phyloP scores from a whole-genome alignment of 2,329 filamentous ascomycete species.

The Trichoderma sp. region DNA sequence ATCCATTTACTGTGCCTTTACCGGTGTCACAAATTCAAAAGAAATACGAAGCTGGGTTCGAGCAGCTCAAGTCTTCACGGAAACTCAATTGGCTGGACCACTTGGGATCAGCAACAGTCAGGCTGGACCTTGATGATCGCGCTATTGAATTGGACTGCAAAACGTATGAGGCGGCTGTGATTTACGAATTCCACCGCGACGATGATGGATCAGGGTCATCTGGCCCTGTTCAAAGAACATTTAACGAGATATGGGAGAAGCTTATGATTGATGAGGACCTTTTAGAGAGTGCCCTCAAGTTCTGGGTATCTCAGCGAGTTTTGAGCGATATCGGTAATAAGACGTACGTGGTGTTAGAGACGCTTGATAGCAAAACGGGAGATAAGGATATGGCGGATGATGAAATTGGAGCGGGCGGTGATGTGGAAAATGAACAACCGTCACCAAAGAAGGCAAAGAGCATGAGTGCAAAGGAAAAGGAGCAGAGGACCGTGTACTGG shows the following conservation, averaged over 20 bases:
- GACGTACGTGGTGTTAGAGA: conserved; percentile 67
- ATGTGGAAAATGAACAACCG: conserved; percentile 31
- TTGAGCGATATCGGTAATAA: conserved; percentile 55
- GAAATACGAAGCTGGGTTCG: conserved; percentile 72
- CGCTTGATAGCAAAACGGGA: conserved; percentile 42
- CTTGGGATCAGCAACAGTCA: conserved; percentile 75
- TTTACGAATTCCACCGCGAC: conserved; percentile 70
- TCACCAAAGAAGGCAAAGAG: conserved; percentile 51
- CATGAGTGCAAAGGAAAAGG: conserved; percentile 63
- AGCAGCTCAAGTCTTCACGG: conserved; percentile 74
- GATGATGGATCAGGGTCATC: conserved; percentile 32
- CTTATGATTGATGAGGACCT: conserved; percentile 74
- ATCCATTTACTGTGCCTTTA: conserved; percentile 62
- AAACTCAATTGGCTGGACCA: conserved; percentile 88
- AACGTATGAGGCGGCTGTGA: conserved; percentile 84
- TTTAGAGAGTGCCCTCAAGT: conserved; percentile 62
- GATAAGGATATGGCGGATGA: conserved; percentile 33
- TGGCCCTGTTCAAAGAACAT: conserved; percentile 41
- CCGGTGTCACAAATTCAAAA: conserved; percentile 60
- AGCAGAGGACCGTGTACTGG: conserved; percentile 68
- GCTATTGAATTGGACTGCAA: conserved; percentile 68
- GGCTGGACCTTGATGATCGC: conserved; percentile 80
- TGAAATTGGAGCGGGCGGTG: conserved; percentile 25
- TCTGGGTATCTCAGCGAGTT: conserved; percentile 69
- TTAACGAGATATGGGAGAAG: conserved; percentile 53